Evolutionary conservation across 495 filamentous ascomycete genomes (phyloP).

Genomic region (Tuber borchii): DNA sequence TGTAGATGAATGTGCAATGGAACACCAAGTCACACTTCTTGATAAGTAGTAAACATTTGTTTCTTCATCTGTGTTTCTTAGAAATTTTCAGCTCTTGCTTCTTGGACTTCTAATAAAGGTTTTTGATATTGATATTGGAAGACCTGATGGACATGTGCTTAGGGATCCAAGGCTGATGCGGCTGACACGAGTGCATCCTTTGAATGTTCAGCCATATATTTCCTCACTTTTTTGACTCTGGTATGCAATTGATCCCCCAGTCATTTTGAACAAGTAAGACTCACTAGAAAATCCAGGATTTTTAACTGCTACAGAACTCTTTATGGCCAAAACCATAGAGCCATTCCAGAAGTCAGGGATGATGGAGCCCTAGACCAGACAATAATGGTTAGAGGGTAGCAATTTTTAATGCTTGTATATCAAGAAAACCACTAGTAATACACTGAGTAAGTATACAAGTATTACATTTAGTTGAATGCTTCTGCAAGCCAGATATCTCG

Average conservation of each 20-base stretch:
- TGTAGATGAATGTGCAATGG: no score
- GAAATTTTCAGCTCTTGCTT: no score
- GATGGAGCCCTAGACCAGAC: slow-evolving; percentile 71
- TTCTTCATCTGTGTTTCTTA: no score
- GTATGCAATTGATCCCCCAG: slow-evolving; percentile 38
- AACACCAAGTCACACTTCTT: no score
- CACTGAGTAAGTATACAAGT: no score
- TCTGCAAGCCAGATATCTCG: background rate
- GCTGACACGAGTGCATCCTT: slow-evolving; percentile 85
- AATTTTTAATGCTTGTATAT: no score
- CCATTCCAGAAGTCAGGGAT: slow-evolving; percentile 72
- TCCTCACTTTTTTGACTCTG: slow-evolving; percentile 82
- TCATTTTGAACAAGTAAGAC: background rate
- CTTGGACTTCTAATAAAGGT: slow-evolving; percentile 62
- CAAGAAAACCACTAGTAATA: no score
- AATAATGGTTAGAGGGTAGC: slow-evolving; percentile 77
- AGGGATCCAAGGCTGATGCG: slow-evolving; percentile 81
- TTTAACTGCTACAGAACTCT: slow-evolving; percentile 79
- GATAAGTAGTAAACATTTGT: no score
- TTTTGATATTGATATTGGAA: slow-evolving; percentile 70
- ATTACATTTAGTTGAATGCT: background rate
- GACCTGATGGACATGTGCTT: slow-evolving; percentile 79
- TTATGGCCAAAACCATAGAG: slow-evolving; percentile 92
- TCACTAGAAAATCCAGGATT: slow-evolving; percentile 52
- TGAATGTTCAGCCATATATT: slow-evolving; percentile 90